A percentile compares a stretch with the other conserved stretches of the same genome.
phyloP scores from a whole-genome alignment of 768 basidiomycete genomes.

The Leccinum sublutescens region DNA sequence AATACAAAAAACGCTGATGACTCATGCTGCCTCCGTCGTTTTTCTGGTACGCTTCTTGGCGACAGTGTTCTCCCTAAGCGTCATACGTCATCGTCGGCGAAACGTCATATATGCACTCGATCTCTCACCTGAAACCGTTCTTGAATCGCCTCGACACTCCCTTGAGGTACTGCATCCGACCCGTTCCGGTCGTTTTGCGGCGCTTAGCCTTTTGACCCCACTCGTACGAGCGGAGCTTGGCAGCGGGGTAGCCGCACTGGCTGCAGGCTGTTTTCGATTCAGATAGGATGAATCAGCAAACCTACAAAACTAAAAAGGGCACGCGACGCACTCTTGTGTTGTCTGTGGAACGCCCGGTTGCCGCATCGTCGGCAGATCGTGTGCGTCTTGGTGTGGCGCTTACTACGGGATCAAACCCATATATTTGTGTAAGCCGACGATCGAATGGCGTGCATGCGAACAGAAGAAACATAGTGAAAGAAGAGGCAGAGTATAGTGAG shows the following conservation, averaged over 20 bases:
- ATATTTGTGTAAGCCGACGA: background rate
- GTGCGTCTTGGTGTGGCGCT: slow-evolving; percentile 96
- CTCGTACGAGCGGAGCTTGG: slow-evolving; percentile 93
- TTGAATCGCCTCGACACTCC: slow-evolving; percentile 93
- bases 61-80: slow-evolving; percentile 80
- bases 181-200: slow-evolving; percentile 99
- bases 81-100: background rate
- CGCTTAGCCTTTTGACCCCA: slow-evolving; percentile 99
- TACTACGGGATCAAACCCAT: slow-evolving; percentile 47
- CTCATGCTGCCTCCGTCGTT: slow-evolving; percentile 49
- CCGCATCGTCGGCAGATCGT: slow-evolving; percentile 98
- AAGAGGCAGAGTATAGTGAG: background rate
- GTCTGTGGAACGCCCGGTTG: slow-evolving; percentile 93
- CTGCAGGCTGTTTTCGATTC: slow-evolving; percentile 68
- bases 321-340: slow-evolving; percentile 86
- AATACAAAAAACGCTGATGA: background rate
- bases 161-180: slow-evolving; percentile 90
- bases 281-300: background rate
- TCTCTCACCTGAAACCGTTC: slow-evolving; percentile 86
- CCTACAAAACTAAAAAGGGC: background rate
- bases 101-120: background rate
- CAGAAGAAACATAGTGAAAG: background rate
- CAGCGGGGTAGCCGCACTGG: slow-evolving; percentile 94
- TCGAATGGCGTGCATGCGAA: background rate
- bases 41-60: slow-evolving; percentile 82